Conservation (phyloP, 2,329 filamentous ascomycete genomes). For the Microcera coccophila region DNA sequence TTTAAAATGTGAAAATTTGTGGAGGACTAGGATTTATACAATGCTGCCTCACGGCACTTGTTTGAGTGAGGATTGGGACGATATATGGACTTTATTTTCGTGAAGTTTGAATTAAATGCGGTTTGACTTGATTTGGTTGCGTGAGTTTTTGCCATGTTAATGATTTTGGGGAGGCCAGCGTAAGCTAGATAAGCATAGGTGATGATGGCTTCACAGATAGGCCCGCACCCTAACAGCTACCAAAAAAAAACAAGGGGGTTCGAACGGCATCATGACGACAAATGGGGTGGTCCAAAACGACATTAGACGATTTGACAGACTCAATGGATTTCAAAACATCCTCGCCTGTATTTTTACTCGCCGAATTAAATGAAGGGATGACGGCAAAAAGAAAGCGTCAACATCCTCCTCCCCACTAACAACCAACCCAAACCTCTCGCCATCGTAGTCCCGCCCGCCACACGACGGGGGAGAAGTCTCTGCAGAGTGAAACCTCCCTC, state of each 20-base stretch:
- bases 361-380: no score
- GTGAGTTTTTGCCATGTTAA: neutral
- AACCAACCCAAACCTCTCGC: constrained; percentile 53
- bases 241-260: neutral
- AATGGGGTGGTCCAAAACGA: neutral
- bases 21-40: constrained; percentile 33
- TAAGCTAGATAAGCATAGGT: no score
- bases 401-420: constrained; percentile 51
- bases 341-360: no score
- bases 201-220: constrained; percentile 13
- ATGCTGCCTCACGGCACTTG: constrained; percentile 48
- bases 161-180: neutral
- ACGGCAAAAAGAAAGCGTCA: constrained; percentile 43
- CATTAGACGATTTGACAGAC: no score
- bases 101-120: neutral
- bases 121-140: neutral
- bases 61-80: constrained; percentile 18
- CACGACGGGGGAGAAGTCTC: constrained; percentile 65
- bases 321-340: no score
- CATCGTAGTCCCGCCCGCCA: constrained; percentile 67
- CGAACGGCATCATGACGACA: neutral
- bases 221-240: constrained; percentile 9
- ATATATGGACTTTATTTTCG: neutral
- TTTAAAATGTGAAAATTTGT: constrained; percentile 13
- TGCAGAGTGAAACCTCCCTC: constrained; percentile 71